Evolutionary conservation across 345 rosid genomes (phyloP).

Genomic region (Eucalyptus leucophloia): DNA sequence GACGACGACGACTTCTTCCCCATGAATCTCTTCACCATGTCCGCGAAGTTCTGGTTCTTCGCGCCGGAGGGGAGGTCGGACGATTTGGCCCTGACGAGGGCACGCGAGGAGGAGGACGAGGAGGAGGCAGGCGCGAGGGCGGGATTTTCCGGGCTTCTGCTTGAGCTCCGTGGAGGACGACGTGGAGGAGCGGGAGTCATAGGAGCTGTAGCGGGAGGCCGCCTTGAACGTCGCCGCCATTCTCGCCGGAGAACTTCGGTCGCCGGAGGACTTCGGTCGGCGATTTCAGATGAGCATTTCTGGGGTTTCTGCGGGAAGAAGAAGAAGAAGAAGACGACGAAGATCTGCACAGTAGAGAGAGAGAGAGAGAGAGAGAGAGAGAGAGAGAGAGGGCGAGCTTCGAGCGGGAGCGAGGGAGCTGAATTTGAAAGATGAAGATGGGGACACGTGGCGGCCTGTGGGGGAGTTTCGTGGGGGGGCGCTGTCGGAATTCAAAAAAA

Average conservation of each 20-base stretch:
- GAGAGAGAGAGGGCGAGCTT: neutral
- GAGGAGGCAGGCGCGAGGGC: slow-evolving; percentile 18
- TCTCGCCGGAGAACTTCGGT: neutral
- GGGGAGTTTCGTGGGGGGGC: neutral
- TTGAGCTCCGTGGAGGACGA: slow-evolving; percentile 19
- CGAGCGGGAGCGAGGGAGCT: neutral
- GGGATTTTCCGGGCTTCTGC: slow-evolving; percentile 46
- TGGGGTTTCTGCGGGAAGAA: neutral
- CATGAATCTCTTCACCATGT: slow-evolving; percentile 71
- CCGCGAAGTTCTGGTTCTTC: slow-evolving; percentile 25
- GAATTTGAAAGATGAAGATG: neutral
- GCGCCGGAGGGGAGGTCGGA: neutral
- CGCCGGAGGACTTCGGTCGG: neutral
- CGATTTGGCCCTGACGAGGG: slow-evolving; percentile 46
- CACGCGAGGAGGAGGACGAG: slow-evolving; percentile 21
- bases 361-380: neutral
- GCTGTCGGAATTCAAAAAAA: neutral
- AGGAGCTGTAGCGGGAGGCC: slow-evolving; percentile 62
- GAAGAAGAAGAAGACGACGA: neutral
- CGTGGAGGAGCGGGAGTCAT: slow-evolving; percentile 59
- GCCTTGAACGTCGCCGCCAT: neutral
- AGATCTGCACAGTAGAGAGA: neutral
- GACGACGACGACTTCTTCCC: neutral
- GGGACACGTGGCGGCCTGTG: neutral
- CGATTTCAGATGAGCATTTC: neutral